A percentile compares a stretch with the other conserved stretches of the same genome.
These are phyloP conservation scores for Mercurialis annua DNA, from an alignment of 345 rosid species.

Conservation along the genomic window DNA sequence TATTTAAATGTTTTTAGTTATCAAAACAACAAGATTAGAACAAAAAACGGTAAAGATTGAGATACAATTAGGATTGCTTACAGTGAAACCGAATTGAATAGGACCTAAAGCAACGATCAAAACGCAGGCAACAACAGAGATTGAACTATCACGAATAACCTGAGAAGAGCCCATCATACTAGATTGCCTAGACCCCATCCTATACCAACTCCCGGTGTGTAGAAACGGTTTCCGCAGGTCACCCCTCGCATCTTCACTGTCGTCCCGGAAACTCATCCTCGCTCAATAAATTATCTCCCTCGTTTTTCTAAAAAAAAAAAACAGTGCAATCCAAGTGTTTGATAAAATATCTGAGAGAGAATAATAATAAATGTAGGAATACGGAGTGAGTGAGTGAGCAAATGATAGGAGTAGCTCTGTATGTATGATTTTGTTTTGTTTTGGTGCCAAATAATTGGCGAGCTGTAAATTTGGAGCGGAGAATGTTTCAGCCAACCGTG, in stretches of 20 bases:
- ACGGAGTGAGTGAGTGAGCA: no score
- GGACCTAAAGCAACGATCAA: conserved; percentile 97
- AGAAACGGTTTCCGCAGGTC: conserved; percentile 86
- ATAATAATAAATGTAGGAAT: no score
- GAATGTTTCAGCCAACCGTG: no score
- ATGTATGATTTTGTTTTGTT: no score
- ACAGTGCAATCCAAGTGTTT: neutral
- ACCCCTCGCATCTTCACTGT: conserved; percentile 68
- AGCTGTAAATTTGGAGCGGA: no score
- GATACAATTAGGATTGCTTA: conserved; percentile 24
- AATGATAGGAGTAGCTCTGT: no score
- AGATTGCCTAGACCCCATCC: conserved; percentile 91
- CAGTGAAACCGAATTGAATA: conserved; percentile 97
- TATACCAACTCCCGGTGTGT: conserved; percentile 95
- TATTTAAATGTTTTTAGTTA: no score
- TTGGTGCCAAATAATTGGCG: no score
- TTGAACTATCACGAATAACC: conserved; percentile 72
- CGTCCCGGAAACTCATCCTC: conserved; percentile 88
- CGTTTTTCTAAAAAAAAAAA: no score
- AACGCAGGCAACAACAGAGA: conserved; percentile 93
- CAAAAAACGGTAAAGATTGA: neutral
- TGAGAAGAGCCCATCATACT: conserved; percentile 92
- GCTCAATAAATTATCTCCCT: neutral
- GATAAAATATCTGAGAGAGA: neutral
- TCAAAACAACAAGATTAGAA: neutral